Percentiles rank a stretch among this genome's conserved stretches.
These are phyloP conservation scores for Manihot esculenta DNA, from an alignment of 441 rosid genomes.

Conservation along the genomic window DNA sequence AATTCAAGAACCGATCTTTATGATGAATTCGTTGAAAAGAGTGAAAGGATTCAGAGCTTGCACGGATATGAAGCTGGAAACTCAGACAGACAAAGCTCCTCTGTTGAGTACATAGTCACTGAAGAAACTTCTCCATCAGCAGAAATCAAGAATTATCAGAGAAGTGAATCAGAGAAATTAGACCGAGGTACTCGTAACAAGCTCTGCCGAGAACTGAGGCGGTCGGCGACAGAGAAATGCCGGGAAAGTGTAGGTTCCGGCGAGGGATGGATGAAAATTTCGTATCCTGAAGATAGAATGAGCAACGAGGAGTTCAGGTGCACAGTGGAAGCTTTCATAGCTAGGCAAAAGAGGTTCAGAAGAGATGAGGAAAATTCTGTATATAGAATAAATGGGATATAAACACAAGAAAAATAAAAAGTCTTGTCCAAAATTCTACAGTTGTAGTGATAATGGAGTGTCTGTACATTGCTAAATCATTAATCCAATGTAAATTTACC, in stretches of 20 bases:
- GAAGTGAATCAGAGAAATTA: slow-evolving; percentile 52
- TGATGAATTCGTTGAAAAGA: slow-evolving; percentile 45
- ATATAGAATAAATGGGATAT: slow-evolving; percentile 13
- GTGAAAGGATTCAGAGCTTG: slow-evolving; percentile 33
- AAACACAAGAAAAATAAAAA: neutral
- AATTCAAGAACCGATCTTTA: slow-evolving; percentile 39
- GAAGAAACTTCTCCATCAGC: slow-evolving; percentile 21
- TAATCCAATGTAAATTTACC: slow-evolving; percentile 21
- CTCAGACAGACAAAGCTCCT: slow-evolving; percentile 24
- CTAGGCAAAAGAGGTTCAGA: slow-evolving; percentile 70
- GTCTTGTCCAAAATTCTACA: too few species aligned
- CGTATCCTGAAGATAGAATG: slow-evolving; percentile 63
- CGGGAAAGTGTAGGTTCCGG: slow-evolving; percentile 25
- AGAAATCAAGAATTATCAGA: slow-evolving; percentile 31
- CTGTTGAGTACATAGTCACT: slow-evolving; percentile 17
- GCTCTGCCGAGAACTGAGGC: slow-evolving; percentile 32
- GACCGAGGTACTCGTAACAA: slow-evolving; percentile 17
- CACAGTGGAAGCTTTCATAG: slow-evolving; percentile 80
- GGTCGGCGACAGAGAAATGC: slow-evolving; percentile 47
- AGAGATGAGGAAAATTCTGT: slow-evolving; percentile 59
- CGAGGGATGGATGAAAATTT: slow-evolving; percentile 32
- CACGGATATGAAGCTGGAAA: slow-evolving; percentile 11
- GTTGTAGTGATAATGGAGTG: too few species aligned
- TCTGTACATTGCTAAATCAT: slow-evolving; percentile 22
- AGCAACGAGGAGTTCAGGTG: slow-evolving; percentile 80